phyloP scores from a whole-genome alignment of 1,284 basidiomycete genomes.

The Fomitopsis pinicola region DNA sequence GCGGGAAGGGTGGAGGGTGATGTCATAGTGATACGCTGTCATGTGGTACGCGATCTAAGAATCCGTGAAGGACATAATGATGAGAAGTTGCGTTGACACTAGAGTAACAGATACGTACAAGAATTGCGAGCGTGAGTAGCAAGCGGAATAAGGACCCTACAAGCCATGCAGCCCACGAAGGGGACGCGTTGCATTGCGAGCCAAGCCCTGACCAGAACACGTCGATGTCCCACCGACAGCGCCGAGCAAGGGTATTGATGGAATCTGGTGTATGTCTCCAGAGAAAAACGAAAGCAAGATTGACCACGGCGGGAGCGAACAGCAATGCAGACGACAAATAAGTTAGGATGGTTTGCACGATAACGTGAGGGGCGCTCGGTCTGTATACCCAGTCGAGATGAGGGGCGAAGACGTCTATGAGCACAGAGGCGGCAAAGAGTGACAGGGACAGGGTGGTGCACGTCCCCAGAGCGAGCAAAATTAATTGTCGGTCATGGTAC shows the following conservation, averaged over 20 bases:
- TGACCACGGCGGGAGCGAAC: slow-evolving; percentile 46
- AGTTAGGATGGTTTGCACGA: slow-evolving; percentile 30
- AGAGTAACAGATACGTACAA: slow-evolving; percentile 37
- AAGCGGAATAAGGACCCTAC: slow-evolving; percentile 47
- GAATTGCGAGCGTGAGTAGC: slow-evolving; percentile 40
- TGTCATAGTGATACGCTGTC: slow-evolving; percentile 28
- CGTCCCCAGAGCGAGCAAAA: slow-evolving; percentile 54
- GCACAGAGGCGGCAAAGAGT: slow-evolving; percentile 41
- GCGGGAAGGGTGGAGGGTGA: slow-evolving; percentile 23
- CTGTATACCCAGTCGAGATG: slow-evolving; percentile 31
- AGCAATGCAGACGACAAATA: slow-evolving; percentile 45
- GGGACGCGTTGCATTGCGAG: slow-evolving; percentile 21
- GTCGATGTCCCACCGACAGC: slow-evolving; percentile 61
- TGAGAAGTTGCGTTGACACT: neutral
- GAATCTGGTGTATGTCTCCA: slow-evolving; percentile 39
- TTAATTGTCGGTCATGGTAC: slow-evolving; percentile 34
- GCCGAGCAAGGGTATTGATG: slow-evolving; percentile 36
- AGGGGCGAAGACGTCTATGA: slow-evolving; percentile 40
- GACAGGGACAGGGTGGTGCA: slow-evolving; percentile 54
- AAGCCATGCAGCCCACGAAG: slow-evolving; percentile 50
- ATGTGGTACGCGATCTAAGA: slow-evolving; percentile 36
- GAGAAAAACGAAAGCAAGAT: slow-evolving; percentile 46
- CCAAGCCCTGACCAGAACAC: slow-evolving; percentile 50
- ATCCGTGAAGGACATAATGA: neutral
- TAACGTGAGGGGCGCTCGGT: slow-evolving; percentile 18